Evolutionary conservation across 2,329 filamentous ascomycete species (phyloP), one percentile per base, ranked within the genome.

Genomic region (Xylariaceae sp.): DNA sequence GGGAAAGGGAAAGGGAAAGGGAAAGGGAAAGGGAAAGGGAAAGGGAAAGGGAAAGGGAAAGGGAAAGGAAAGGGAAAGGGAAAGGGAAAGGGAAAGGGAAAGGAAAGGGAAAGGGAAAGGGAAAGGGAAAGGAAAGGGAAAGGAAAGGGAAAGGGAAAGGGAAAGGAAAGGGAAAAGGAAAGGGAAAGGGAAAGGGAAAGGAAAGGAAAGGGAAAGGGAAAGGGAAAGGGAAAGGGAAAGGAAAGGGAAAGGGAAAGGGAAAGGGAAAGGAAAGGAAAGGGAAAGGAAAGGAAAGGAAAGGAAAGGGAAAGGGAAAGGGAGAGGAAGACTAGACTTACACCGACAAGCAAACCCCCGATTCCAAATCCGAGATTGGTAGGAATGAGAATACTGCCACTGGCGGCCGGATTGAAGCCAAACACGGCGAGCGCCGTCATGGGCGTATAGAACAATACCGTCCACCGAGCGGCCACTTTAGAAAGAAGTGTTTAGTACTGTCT

Each of bases 291-390:
- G n/a, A n/a, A n/a, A n/a, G n/a, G 3, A 19, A 19, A 37, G 8
- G 12, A 3, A 9, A 19, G 4, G 11, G 26, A 11, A 29, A 3
- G 35, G 12, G 3, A 19, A 19, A 37, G 8, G 12, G 12, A 29
- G 46, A 6, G 2, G 31, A 35, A 40, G n/a, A 26, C 4, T 46
- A n/a, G 9, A 63, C 65, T 63, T 61, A 67, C 65, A 6, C 90
- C 90, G 11, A 87, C 85, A 3, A 89, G 60, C 0, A 95, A 71
- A 0, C 89, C 88, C 29, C 89, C 90, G 2, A 80, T 63, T 0
- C 84, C 89, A 64, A 95, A 95, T 1, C 89, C 90, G 4, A 83
- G 67, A 69, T 95, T 95, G 0, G 89, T 94, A 0, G 90, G 89
- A 46, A 95, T 81, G 5, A 95, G 78, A 37, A 92, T 85, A 3